Conservation (phyloP, 1,284 basidiomycete genomes). For the Pyrrhoderma noxium region DNA sequence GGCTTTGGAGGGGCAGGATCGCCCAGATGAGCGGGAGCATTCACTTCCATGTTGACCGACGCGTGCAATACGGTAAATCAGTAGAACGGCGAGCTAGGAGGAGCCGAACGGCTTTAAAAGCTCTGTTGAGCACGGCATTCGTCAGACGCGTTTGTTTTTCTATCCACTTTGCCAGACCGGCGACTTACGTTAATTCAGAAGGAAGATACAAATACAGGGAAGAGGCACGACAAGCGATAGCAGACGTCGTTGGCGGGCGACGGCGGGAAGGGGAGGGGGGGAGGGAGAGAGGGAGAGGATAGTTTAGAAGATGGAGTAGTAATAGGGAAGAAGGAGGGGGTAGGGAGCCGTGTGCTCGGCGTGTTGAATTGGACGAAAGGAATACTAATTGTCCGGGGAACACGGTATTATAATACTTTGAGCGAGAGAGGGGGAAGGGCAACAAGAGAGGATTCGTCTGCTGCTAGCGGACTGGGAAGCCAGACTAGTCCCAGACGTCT, state of each 20-base stretch:
- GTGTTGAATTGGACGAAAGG: conserved; percentile 13
- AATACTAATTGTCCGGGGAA: background rate
- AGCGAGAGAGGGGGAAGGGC: conserved; percentile 5
- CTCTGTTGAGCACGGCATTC: too few relatives aligned
- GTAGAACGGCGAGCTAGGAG: conserved; percentile 5
- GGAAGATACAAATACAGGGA: too few relatives aligned
- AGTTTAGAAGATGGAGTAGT: conserved; percentile 12
- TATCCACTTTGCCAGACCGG: too few relatives aligned
- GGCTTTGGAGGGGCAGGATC: conserved; percentile 31
- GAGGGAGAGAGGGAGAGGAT: conserved; percentile 10
- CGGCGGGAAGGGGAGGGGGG: conserved; percentile 16
- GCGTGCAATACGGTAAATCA: background rate
- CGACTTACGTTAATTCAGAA: too few relatives aligned
- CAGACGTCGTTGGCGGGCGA: conserved; percentile 15
- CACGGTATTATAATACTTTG: conserved; percentile 2
- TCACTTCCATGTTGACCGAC: conserved; percentile 2
- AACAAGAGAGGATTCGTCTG: too few relatives aligned
- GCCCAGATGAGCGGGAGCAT: conserved; percentile 37
- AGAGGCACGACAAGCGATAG: conserved; percentile 18
- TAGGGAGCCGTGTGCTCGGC: conserved; percentile 13
- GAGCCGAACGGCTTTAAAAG: background rate
- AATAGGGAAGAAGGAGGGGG: conserved; percentile 16
- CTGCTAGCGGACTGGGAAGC: too few relatives aligned
- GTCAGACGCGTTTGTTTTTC: too few relatives aligned
- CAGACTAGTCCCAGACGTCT: too few relatives aligned